Percentiles rank a stretch among this genome's conserved stretches.
Conservation (phyloP, 306 rosid genomes). For the Castanopsis chinensis region DNA sequence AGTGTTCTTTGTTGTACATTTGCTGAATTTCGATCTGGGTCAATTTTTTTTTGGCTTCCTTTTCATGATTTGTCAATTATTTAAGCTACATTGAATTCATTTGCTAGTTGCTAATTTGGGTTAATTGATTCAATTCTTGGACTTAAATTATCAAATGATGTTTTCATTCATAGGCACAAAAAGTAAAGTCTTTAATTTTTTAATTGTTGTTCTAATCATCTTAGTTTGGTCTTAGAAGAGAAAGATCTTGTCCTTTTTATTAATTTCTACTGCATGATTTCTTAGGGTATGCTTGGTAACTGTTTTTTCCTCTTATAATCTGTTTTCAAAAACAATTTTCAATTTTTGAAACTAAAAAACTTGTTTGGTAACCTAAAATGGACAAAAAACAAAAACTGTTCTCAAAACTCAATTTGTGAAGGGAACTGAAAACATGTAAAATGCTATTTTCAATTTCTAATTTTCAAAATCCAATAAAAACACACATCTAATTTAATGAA, state of each 20-base stretch:
- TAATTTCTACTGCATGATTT: background rate
- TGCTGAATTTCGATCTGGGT: background rate
- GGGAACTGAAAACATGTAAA: no score
- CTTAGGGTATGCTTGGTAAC: no score
- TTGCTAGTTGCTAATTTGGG: slow-evolving; percentile 18
- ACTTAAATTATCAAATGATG: background rate
- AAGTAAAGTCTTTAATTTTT: background rate
- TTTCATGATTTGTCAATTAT: slow-evolving; percentile 8
- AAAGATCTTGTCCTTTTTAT: background rate
- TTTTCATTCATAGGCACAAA: background rate
- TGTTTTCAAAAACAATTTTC: no score
- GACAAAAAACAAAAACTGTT: no score
- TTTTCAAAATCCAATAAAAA: no score
- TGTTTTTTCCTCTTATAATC: no score
- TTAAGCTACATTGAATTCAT: background rate
- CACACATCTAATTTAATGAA: no score
- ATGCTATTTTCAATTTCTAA: no score
- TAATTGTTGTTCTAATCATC: background rate
- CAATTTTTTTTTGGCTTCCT: background rate
- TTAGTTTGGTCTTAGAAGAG: background rate
- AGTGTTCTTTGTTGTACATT: slow-evolving; percentile 8
- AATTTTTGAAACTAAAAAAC: no score
- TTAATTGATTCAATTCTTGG: background rate
- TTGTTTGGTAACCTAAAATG: no score
- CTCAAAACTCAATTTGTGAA: no score